Conservation (phyloP, 768 basidiomycete genomes). For the Thelephora ganbajun region DNA sequence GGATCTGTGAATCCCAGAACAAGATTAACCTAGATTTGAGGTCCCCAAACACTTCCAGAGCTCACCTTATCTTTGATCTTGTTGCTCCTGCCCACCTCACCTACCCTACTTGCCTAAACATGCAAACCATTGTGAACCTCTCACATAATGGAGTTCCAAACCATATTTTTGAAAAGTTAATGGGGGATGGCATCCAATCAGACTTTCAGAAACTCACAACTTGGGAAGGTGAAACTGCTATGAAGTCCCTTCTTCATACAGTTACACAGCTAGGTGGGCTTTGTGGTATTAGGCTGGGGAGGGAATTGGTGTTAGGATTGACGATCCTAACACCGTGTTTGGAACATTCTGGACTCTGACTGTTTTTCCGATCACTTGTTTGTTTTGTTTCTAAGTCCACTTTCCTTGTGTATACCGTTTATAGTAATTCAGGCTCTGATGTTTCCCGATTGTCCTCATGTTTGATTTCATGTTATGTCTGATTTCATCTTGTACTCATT, state of each 20-base stretch:
- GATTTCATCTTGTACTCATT: too few relatives aligned
- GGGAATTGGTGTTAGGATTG: too few relatives aligned
- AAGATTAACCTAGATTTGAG: slow-evolving; percentile 19
- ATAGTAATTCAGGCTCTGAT: too few relatives aligned
- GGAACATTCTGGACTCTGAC: too few relatives aligned
- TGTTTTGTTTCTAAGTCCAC: too few relatives aligned
- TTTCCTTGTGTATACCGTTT: too few relatives aligned
- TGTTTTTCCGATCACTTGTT: too few relatives aligned
- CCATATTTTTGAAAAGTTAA: slow-evolving; percentile 28
- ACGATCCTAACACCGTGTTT: too few relatives aligned
- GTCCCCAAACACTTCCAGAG: slow-evolving; percentile 11
- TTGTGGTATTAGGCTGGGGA: slow-evolving; percentile 26
- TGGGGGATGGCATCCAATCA: slow-evolving; percentile 27
- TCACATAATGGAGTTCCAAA: slow-evolving; percentile 41
- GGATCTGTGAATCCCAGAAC: slow-evolving; percentile 20
- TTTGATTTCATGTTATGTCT: too few relatives aligned
- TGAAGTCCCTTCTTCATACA: slow-evolving; percentile 34
- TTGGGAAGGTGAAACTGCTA: slow-evolving; percentile 34
- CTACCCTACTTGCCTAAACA: slow-evolving; percentile 27
- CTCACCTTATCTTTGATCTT: slow-evolving; percentile 49
- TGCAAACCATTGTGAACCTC: slow-evolving; percentile 49
- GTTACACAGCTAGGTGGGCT: slow-evolving; percentile 36
- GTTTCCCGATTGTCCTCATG: too few relatives aligned
- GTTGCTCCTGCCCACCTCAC: slow-evolving; percentile 29
- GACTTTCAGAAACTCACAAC: slow-evolving; percentile 26